Evolutionary conservation across 345 rosid genomes (phyloP).

Genomic region (Heritiera littoralis): DNA sequence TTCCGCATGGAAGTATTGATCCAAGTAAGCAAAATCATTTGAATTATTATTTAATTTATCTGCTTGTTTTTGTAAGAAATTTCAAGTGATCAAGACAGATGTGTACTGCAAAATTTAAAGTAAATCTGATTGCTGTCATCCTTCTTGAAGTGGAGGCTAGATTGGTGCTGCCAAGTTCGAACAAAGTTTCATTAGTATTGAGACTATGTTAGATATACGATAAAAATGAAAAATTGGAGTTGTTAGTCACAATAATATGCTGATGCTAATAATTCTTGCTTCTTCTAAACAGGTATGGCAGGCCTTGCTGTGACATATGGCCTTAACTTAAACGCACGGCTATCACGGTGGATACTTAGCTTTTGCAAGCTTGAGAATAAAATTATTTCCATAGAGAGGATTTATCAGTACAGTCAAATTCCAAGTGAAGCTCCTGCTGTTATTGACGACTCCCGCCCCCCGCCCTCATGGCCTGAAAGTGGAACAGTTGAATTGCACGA

Average conservation of each 20-base stretch:
- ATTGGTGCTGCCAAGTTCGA: neutral
- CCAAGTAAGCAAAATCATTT: conserved; percentile 69
- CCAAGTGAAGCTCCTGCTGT: conserved; percentile 73
- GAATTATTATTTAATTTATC: neutral
- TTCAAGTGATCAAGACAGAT: neutral
- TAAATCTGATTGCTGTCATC: neutral
- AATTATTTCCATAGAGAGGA: conserved; percentile 95
- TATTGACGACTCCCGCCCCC: conserved; percentile 68
- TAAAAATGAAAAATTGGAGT: neutral
- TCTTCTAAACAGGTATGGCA: conserved; percentile 81
- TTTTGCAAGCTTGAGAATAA: conserved; percentile 99
- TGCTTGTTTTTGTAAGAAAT: neutral
- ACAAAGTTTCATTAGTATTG: neutral
- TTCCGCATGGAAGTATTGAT: conserved; percentile 93
- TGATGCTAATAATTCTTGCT: conserved; percentile 26
- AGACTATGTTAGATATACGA: neutral
- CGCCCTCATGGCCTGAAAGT: conserved; percentile 83
- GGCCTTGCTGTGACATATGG: conserved; percentile 99
- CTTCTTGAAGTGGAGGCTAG: conserved; percentile 3
- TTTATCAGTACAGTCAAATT: conserved; percentile 93
- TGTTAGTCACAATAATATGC: neutral
- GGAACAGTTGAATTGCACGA: conserved; percentile 80
- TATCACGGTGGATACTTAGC: conserved; percentile 98
- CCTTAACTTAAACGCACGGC: conserved; percentile 91
- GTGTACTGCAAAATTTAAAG: neutral